Base-by-base conservation (phyloP, 441 rosid species). In the Cnidoscolus chayamansa region DNA sequence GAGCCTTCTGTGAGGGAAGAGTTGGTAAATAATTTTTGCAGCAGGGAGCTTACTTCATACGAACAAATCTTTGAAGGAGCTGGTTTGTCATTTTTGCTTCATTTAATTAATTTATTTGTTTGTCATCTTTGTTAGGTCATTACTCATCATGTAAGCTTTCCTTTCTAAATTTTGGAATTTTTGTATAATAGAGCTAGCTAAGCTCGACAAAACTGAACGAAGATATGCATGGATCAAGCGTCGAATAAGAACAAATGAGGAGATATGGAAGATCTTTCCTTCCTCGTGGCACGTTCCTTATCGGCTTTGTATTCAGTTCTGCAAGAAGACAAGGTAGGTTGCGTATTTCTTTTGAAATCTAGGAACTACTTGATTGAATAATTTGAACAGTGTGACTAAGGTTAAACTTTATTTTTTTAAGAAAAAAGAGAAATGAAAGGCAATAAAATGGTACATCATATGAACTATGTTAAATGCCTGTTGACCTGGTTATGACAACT, bases 41-140 rank as follows among this genome's bases (percentile, higher is more conserved):
- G 89, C 85, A 82, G 96, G 83, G 99, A 96, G 86, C 94, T 96
- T 74, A 96, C 94, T 73, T 96, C 98, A 65, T 96, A 93, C 81
- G 97, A 91, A 83, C 98, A 96, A 82, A 96, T 96, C 65, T 96
- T 93, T 78, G 97, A 93, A 89, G 98, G 99, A 88, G 99, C 97
- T 78, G 99, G 99, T 96, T 80, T 74, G 87, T 84, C 55, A n/a
- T 30, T 48, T 31, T 62, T 69, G 8, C 12, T 30, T 20, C 55
- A 17, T 72, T 54, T 32, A 48, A 2, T 57, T 37, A 12, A 10
- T 40, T 40, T 40, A 40, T 40, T 50, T 31, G 16, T 37, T 45
- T 78, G 43, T 10, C 6, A 10, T 19, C 25, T 65, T 13, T 37
- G n/a, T 49, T 54, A 45, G 17, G 60, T 32, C 17, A 30, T 47